A percentile compares a stretch with the other conserved stretches of the same genome.
These are phyloP conservation scores for Ceratocystis cubensis DNA, from an alignment of 2,329 filamentous ascomycete genomes.

Conservation along the genomic window DNA sequence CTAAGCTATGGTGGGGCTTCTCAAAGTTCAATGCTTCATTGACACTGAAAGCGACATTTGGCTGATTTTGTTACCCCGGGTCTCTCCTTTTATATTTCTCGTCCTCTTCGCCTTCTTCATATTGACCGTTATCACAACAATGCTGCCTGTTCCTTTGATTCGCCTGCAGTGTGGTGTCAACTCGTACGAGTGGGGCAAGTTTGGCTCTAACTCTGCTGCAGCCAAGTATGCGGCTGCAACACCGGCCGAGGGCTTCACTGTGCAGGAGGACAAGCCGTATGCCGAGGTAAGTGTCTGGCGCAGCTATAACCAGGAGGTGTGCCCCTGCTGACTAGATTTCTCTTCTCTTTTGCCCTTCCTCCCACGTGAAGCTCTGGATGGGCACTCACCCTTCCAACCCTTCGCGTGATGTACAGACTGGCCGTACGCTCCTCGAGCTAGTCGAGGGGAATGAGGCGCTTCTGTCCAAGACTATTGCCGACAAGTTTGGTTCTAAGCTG, in stretches of 20 bases:
- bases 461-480: constrained; percentile 58
- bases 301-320: neutral
- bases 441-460: constrained; percentile 77
- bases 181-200: constrained; percentile 98
- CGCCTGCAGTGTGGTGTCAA: constrained; percentile 86
- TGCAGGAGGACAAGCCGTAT: constrained; percentile 82
- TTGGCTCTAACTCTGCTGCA: constrained; percentile 73
- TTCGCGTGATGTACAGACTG: constrained; percentile 74
- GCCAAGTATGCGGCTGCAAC: constrained; percentile 84
- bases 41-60: neutral
- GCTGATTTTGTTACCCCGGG: neutral
- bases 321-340: neutral
- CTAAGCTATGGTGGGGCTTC: constrained; percentile 7
- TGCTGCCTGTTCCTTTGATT: constrained; percentile 67
- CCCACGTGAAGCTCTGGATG: constrained; percentile 79
- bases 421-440: constrained; percentile 74
- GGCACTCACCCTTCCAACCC: constrained; percentile 93
- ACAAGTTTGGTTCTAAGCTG: constrained; percentile 67
- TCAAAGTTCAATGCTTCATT: neutral
- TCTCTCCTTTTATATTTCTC: neutral
- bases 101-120: neutral
- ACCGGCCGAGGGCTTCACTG: constrained; percentile 56
- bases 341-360: neutral
- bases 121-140: constrained; percentile 19
- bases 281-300: constrained; percentile 55